Base-by-base conservation (phyloP, 2,329 filamentous ascomycete species). In the Colletotrichum liaoningense region DNA sequence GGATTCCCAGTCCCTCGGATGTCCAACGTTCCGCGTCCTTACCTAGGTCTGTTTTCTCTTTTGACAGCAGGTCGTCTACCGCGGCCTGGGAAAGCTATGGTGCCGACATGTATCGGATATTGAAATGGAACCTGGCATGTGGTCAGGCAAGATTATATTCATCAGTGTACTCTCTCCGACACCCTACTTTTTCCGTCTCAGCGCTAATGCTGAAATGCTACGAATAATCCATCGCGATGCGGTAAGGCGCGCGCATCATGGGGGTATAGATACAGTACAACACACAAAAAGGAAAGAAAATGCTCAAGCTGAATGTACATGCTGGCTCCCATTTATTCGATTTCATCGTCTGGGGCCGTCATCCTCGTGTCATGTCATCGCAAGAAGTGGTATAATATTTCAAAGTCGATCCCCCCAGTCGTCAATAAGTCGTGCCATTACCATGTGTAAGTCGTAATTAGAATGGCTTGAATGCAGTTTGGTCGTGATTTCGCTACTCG, bases 211-310 rank as follows among this genome's bases (percentile, higher is more conserved):
- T 66, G 55, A 52, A 38, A 63, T 71, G 49, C 52, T 28, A 65
- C 56, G 62, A 71, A 62, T 4, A 49, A 38, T 57, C 26, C 62
- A 26, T 49, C 14, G 56, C 49, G 67, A 55, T 64, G 26, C 24
- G 4, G 22, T 16, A 26, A 56, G 68, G 54, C 26, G 60, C 26
- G 60, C 67, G 67, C 5, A 28, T 66, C 55, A 26, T 26, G 11
- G 67, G 67, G 71, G 71, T 73, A 73, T 73, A 73, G 71, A 71
- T 66, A 73, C 67, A 71, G 56, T 65, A 60, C 62, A 54, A 35
- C 64, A 72, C 22, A 42, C 38, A 26, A 26, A 59, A 42, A 42
- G 11, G 33, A 42, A 69, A 8, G 9, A 57, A 65, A 66, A 52
- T 59, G 28, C 26, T 33, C 14, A 69, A 52, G 14, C 11, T 24